Evolutionary conservation across 2,329 filamentous ascomycete species (phyloP).

Genomic region (Tothia fuscella): DNA sequence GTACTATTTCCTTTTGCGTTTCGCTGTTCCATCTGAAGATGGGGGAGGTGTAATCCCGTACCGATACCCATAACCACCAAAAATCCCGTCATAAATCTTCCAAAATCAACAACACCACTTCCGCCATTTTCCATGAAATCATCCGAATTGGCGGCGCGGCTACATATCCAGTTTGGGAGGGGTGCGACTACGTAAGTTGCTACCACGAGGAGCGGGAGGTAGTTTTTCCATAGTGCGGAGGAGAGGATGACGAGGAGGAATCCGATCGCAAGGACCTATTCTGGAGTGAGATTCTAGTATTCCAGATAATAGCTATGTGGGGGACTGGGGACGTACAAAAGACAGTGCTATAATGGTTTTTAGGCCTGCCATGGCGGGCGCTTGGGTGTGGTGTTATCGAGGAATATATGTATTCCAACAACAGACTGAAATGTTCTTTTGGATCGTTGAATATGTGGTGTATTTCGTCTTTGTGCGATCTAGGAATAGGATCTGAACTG

Average conservation of each 20-base stretch:
- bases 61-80: conserved; percentile 95
- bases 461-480: no score
- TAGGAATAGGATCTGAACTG: no score
- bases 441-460: no score
- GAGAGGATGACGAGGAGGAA: conserved; percentile 98
- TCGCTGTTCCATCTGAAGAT: no score
- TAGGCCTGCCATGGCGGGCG: conserved; percentile 63
- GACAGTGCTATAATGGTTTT: conserved; percentile 99
- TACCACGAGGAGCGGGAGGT: conserved; percentile 89
- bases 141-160: conserved; percentile 78
- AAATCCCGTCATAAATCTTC: conserved; percentile 88
- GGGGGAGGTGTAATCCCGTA: conserved; percentile 40
- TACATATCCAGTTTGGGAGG: conserved; percentile 91
- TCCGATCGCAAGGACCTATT: conserved; percentile 80
- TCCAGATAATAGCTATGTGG: background rate
- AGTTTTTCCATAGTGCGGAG: conserved; percentile 87
- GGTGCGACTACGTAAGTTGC: conserved; percentile 90
- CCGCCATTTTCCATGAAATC: conserved; percentile 85
- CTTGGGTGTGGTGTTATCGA: conserved; percentile 13
- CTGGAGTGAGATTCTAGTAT: no score
- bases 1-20: no score
- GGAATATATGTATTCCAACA: no score
- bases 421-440: no score
- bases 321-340: conserved; percentile 53
- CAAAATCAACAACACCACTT: conserved; percentile 80